These are phyloP conservation scores for Pelargonium fulgidum DNA, from an alignment of 441 rosid genomes.

Conservation along the genomic window DNA sequence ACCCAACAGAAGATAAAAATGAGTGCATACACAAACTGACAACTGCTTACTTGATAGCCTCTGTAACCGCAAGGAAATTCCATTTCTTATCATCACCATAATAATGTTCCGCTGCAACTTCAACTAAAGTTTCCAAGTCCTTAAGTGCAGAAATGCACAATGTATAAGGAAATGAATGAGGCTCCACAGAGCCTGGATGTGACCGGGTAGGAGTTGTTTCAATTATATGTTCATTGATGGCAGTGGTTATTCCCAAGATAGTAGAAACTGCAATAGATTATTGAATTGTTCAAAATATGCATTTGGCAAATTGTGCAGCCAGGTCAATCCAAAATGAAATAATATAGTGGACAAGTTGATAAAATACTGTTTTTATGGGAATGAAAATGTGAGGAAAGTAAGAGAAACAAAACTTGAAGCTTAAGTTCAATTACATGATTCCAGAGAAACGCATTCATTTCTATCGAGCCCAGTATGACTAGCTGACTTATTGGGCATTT, in stretches of 20 bases:
- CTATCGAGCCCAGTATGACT: too few relatives aligned
- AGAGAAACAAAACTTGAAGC: neutral
- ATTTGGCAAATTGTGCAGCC: neutral
- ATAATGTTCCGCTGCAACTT: conserved; percentile 76
- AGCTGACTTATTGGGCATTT: too few relatives aligned
- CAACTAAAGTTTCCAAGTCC: conserved; percentile 84
- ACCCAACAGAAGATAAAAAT: conserved; percentile 14
- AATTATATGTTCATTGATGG: conserved; percentile 73
- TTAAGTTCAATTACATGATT: neutral
- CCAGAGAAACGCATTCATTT: neutral
- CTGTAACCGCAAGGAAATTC: conserved; percentile 77
- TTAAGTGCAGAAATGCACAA: conserved; percentile 70
- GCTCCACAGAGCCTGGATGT: conserved; percentile 30
- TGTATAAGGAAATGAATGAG: conserved; percentile 58
- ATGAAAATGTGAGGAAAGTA: too few relatives aligned
- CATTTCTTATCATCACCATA: conserved; percentile 72
- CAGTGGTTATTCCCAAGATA: conserved; percentile 71
- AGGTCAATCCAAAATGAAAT: neutral
- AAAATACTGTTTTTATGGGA: neutral
- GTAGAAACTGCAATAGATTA: conserved; percentile 66
- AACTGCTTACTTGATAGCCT: conserved; percentile 66
- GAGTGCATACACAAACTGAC: conserved; percentile 11
- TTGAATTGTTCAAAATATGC: conserved; percentile 19
- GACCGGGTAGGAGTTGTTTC: conserved; percentile 50
- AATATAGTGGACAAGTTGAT: neutral